Conservation (phyloP, 768 basidiomycete species). For the Calocybe gangraenosa region DNA sequence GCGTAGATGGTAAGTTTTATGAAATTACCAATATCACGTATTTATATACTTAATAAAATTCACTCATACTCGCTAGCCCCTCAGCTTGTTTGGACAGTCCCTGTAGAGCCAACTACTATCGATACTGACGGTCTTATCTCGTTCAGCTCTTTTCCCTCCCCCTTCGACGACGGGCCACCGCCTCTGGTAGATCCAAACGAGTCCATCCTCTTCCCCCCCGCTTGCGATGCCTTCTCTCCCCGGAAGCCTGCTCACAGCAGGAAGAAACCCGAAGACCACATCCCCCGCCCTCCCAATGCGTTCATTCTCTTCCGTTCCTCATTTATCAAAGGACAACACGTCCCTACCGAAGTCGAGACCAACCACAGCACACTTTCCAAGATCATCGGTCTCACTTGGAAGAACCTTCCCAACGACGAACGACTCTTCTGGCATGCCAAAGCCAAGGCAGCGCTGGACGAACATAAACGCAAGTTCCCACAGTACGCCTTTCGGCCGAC, state of each 20-base stretch:
- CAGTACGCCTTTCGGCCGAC: constrained; percentile 70
- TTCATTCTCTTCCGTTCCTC: constrained; percentile 85
- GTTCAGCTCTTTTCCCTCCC: constrained; percentile 55
- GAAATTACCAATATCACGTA: too few species aligned
- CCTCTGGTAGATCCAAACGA: constrained; percentile 33
- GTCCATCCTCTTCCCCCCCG: constrained; percentile 57
- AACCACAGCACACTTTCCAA: constrained; percentile 82
- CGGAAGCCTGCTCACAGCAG: constrained; percentile 54
- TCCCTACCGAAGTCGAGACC: constrained; percentile 73
- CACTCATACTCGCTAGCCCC: constrained; percentile 25
- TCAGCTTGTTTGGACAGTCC: constrained; percentile 43
- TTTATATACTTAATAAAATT: constrained; percentile 4
- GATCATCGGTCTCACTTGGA: constrained; percentile 83
- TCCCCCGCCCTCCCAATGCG: constrained; percentile 81
- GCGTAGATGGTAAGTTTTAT: constrained; percentile 32
- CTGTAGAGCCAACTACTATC: constrained; percentile 30
- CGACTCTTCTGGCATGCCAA: constrained; percentile 74
- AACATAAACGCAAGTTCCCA: constrained; percentile 73
- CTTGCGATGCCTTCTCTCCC: constrained; percentile 26
- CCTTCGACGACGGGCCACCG: constrained; percentile 47
- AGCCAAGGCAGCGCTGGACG: constrained; percentile 67
- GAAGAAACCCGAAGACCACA: constrained; percentile 72
- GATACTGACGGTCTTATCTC: constrained; percentile 32
- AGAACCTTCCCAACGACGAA: constrained; percentile 71
- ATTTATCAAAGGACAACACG: constrained; percentile 76